A percentile compares a stretch with the other conserved stretches of the same genome.
Evolutionary conservation across 2,329 filamentous ascomycete genomes (phyloP).

Genomic region (Sarocladiaceae sp.): DNA sequence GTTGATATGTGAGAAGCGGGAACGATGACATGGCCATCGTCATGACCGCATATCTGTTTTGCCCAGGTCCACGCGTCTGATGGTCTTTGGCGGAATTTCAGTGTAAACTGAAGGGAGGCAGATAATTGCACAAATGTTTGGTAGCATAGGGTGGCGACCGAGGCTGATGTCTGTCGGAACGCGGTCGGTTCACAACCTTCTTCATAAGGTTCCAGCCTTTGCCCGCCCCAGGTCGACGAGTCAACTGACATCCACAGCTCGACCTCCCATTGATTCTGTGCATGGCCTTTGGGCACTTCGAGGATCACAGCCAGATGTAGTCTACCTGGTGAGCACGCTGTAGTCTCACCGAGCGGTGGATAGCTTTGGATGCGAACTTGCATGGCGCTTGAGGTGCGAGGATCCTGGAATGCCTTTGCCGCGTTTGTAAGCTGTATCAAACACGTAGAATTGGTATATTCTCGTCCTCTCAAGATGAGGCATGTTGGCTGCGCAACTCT

Average conservation of each 20-base stretch:
- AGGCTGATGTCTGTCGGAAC: constrained; percentile 35
- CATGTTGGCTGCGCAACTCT: too few species aligned
- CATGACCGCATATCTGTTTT: constrained; percentile 54
- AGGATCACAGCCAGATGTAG: constrained; percentile 59
- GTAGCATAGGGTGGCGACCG: constrained; percentile 44
- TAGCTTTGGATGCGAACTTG: constrained; percentile 41
- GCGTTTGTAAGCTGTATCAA: too few species aligned
- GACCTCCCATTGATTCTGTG: constrained; percentile 60
- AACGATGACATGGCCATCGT: constrained; percentile 56
- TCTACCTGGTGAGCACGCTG: constrained; percentile 29
- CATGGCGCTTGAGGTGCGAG: too few species aligned
- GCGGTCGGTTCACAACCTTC: constrained; percentile 34
- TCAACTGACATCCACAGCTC: constrained; percentile 65
- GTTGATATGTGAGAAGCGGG: constrained; percentile 20
- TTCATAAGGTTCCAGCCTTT: constrained; percentile 24
- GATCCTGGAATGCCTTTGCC: too few species aligned
- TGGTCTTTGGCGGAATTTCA: constrained; percentile 56
- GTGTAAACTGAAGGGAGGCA: constrained; percentile 55
- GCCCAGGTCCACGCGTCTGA: constrained; percentile 63
- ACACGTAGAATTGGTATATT: too few species aligned
- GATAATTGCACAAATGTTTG: constrained; percentile 40
- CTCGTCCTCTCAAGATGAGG: too few species aligned
- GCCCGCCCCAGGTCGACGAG: constrained; percentile 51
- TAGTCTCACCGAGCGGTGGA: constrained; percentile 72
- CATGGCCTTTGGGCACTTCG: constrained; percentile 51